Evolutionary conservation across 2,329 filamentous ascomycete species (phyloP).

Genomic region (Blumeriella jaapii): DNA sequence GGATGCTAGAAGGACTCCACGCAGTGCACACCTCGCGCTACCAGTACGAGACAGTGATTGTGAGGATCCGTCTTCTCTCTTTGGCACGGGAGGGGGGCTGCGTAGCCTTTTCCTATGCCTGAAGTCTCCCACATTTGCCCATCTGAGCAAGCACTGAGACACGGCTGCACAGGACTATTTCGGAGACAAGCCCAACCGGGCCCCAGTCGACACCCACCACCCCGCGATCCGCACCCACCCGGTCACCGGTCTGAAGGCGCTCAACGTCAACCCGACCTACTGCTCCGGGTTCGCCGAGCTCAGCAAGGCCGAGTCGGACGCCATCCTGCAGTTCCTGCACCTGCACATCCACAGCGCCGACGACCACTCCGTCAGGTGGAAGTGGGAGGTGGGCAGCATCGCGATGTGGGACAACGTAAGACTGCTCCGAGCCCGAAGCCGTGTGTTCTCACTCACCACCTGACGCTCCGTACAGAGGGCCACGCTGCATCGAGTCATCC

Average conservation of each 20-base stretch:
- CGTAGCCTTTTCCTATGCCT: background rate
- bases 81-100: too few species aligned
- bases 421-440: too few species aligned
- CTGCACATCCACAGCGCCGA: conserved; percentile 18
- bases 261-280: conserved; percentile 19
- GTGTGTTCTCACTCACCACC: too few species aligned
- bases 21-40: conserved; percentile 17
- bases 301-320: conserved; percentile 20
- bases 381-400: conserved; percentile 19
- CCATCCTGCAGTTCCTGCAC: conserved; percentile 18
- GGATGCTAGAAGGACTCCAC: conserved; percentile 14
- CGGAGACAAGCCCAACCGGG: conserved; percentile 18
- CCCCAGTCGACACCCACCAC: conserved; percentile 24
- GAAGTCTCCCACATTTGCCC: too few species aligned
- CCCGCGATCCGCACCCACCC: conserved; percentile 25
- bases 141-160: too few species aligned
- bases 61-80: conserved; percentile 1
- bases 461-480: conserved; percentile 13
- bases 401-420: conserved; percentile 24
- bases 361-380: conserved; percentile 23
- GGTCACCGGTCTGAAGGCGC: conserved; percentile 20
- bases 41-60: conserved; percentile 13
- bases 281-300: conserved; percentile 20
- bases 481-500: conserved; percentile 19
- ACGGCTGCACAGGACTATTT: conserved; percentile 13